Percentiles rank a stretch among this genome's conserved stretches.
phyloP scores from a whole-genome alignment of 108 stramenopile species.

The Nitzschia sp. region DNA sequence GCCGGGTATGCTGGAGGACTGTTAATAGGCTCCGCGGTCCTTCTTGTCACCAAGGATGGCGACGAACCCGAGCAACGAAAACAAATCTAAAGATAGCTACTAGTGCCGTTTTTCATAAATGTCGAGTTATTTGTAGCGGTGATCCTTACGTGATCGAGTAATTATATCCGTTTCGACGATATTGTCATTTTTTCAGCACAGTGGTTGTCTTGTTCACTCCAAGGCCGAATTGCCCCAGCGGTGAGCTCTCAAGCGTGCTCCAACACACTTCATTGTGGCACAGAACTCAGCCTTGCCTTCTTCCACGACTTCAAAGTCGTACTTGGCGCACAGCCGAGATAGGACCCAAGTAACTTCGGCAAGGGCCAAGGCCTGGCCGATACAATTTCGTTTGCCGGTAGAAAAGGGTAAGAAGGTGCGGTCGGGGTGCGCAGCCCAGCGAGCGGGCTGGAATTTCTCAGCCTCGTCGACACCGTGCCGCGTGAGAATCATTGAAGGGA shows the following conservation, averaged over 20 bases:
- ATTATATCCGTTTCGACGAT: too few species aligned
- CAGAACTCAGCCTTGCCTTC: constrained; percentile 16
- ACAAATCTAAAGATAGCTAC: constrained; percentile 2
- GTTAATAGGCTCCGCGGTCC: constrained; percentile 69
- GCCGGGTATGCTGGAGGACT: constrained; percentile 62
- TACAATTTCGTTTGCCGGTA: constrained; percentile 44
- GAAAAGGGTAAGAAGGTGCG: constrained; percentile 45
- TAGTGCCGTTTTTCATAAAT: too few species aligned
- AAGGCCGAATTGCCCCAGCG: background rate
- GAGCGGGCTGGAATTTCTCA: constrained; percentile 44
- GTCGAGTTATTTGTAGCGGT: too few species aligned
- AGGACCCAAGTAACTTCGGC: constrained; percentile 50
- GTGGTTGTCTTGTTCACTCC: too few species aligned
- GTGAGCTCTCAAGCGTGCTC: constrained; percentile 22
- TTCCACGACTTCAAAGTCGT: constrained; percentile 30
- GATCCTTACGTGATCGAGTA: too few species aligned
- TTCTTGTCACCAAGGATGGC: constrained; percentile 29
- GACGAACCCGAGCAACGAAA: constrained; percentile 1
- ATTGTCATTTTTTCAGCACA: too few species aligned
- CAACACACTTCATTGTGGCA: constrained; percentile 30
- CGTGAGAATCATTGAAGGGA: constrained; percentile 28
- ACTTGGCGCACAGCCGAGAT: constrained; percentile 36
- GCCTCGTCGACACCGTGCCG: constrained; percentile 44
- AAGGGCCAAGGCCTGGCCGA: constrained; percentile 47
- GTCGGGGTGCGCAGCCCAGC: constrained; percentile 47